A percentile compares a stretch with the other conserved stretches of the same genome.
These are phyloP conservation scores for Suhomyces coccinellae DNA, from an alignment of 1,139 yeast species.

Conservation along the genomic window DNA sequence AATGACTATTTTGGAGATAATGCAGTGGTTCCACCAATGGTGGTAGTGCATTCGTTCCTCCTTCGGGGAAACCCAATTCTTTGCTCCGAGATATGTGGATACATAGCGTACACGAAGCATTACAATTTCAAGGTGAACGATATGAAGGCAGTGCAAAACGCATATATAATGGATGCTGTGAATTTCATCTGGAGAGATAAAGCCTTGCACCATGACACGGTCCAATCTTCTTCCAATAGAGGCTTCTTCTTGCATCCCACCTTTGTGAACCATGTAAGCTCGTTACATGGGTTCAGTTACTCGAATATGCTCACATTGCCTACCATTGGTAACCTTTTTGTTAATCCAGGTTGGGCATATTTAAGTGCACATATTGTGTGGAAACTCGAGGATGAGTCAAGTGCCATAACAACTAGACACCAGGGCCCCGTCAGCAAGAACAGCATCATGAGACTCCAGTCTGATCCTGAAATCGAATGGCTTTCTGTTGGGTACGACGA, in stretches of 20 bases:
- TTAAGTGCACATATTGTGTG: conserved; percentile 47
- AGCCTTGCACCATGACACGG: conserved; percentile 25
- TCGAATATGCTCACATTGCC: conserved; percentile 24
- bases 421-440: conserved; percentile 46
- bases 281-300: conserved; percentile 30
- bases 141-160: conserved; percentile 45
- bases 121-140: conserved; percentile 28
- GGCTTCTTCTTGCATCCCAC: conserved; percentile 44
- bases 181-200: conserved; percentile 66
- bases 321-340: conserved; percentile 51
- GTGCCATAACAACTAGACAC: conserved; percentile 34
- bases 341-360: conserved; percentile 55
- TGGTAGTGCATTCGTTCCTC: conserved; percentile 36
- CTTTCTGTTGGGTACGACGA: conserved; percentile 36
- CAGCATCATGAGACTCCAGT: conserved; percentile 25
- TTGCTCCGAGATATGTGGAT: conserved; percentile 50
- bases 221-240: conserved; percentile 23
- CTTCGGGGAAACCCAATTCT: conserved; percentile 44
- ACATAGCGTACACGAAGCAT: conserved; percentile 45
- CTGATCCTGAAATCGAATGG: conserved; percentile 29
- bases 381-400: conserved; percentile 45
- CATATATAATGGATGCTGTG: conserved; percentile 59
- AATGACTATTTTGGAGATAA: conserved; percentile 15
- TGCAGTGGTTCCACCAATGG: conserved; percentile 38
- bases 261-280: conserved; percentile 37